Conservation (phyloP, 257 asterid genomes). For the Prunella vulgaris region DNA sequence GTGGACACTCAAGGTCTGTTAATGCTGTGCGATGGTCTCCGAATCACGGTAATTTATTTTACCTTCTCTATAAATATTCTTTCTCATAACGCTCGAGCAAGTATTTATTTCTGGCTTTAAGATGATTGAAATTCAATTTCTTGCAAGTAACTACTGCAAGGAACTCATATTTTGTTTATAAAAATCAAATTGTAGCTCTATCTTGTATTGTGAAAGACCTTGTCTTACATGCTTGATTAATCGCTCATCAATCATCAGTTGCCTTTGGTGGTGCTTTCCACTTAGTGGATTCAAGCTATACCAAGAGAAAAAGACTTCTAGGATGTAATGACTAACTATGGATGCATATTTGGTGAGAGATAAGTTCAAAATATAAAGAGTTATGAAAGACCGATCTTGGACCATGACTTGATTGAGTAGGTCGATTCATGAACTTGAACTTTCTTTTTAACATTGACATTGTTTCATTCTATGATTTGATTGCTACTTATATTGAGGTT, state of each 20-base stretch:
- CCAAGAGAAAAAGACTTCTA: neutral
- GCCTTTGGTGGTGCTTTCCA: neutral
- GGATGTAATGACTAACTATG: neutral
- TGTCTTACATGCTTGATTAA: neutral
- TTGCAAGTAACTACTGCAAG: neutral
- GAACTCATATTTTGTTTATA: neutral
- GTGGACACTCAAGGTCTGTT: constrained; percentile 71
- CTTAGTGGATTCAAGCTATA: neutral
- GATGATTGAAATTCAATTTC: neutral
- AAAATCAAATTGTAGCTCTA: neutral
- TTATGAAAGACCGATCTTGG: neutral
- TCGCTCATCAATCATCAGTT: neutral
- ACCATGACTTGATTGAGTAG: neutral
- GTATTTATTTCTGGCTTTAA: neutral
- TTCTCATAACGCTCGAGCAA: constrained; percentile 1
- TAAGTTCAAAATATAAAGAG: neutral
- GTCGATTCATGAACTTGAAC: neutral
- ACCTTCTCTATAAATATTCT: neutral
- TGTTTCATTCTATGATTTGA: neutral
- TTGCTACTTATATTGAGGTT: constrained; percentile 7
- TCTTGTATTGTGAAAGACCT: neutral
- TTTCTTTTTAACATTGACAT: neutral
- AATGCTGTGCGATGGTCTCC: constrained; percentile 83
- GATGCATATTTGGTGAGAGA: neutral
- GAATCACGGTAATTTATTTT: constrained; percentile 50